phyloP scores from a whole-genome alignment of 2,329 filamentous ascomycete genomes.

The Monilinia laxa region DNA sequence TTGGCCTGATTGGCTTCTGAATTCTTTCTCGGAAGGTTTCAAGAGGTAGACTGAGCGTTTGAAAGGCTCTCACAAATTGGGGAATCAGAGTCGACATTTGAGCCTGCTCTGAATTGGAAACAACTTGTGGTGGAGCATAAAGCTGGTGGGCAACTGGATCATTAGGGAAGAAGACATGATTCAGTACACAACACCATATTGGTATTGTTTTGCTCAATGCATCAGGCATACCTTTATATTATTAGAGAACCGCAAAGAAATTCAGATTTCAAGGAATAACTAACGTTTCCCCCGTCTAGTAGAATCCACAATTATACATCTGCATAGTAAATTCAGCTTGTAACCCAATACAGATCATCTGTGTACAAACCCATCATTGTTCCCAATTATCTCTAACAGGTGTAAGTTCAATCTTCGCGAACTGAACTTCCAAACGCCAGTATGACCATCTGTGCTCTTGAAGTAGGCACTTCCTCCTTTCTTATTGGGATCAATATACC shows the following conservation, averaged over 20 bases:
- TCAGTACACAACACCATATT: conserved; percentile 89
- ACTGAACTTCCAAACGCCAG: conserved; percentile 88
- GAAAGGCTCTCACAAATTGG: conserved; percentile 53
- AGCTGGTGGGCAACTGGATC: conserved; percentile 51
- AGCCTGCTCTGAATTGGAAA: conserved; percentile 72
- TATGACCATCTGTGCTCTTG: conserved; percentile 96
- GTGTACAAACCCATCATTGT: conserved; percentile 62
- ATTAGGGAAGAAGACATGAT: conserved; percentile 71
- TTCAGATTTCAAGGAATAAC: conserved; percentile 30
- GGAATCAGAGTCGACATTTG: conserved; percentile 64
- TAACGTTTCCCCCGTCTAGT: conserved; percentile 84
- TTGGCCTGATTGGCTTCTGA: conserved; percentile 69
- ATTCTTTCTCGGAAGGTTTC: conserved; percentile 54
- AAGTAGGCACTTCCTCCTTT: conserved; percentile 85
- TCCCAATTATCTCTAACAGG: conserved; percentile 65
- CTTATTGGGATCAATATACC: conserved; percentile 72
- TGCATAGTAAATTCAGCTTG: conserved; percentile 36
- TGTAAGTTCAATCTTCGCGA: conserved; percentile 81
- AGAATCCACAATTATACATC: conserved; percentile 85
- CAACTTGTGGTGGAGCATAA: conserved; percentile 68
- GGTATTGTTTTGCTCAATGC: conserved; percentile 91
- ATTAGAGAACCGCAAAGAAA: conserved; percentile 27
- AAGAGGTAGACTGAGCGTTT: conserved; percentile 62
- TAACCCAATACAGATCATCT: background rate
- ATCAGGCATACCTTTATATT: conserved; percentile 74